Evolutionary conservation across 345 rosid species (phyloP).

Genomic region (Eutrema japonicum): DNA sequence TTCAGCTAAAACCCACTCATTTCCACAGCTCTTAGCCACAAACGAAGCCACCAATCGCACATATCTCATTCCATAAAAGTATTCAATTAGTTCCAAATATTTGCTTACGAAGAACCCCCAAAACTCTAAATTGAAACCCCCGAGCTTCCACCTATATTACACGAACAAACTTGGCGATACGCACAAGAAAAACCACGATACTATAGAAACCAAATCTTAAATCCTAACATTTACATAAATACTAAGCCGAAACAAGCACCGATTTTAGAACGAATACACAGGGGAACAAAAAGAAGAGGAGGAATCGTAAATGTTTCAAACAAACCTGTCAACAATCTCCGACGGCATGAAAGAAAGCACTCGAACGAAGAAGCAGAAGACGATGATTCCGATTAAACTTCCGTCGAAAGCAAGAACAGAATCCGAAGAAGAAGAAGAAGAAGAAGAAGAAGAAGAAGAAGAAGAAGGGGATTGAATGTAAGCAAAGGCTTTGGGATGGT

Average conservation of each 20-base stretch:
- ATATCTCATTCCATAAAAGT: background rate
- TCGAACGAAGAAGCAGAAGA: conserved; percentile 6
- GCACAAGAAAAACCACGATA: background rate
- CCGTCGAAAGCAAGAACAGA: background rate
- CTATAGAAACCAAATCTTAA: background rate
- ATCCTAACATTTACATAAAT: background rate
- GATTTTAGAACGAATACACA: background rate
- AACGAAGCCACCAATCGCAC: background rate
- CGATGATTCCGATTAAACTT: background rate
- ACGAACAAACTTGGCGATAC: background rate
- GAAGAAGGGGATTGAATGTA: background rate
- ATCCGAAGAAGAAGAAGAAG: background rate
- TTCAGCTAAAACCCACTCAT: background rate
- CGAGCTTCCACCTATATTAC: conserved; percentile 13
- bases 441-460: too few species aligned
- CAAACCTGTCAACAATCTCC: conserved; percentile 49
- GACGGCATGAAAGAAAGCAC: conserved; percentile 44
- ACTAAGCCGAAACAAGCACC: background rate
- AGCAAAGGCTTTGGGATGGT: too few species aligned
- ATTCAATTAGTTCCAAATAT: background rate
- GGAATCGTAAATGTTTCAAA: background rate
- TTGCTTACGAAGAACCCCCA: background rate
- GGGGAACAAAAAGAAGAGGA: background rate
- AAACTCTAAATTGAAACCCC: conserved; percentile 16
- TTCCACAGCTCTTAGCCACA: background rate